Conservation (phyloP, 2,329 filamentous ascomycete species). For the Zymoseptoria pseudotritici region DNA sequence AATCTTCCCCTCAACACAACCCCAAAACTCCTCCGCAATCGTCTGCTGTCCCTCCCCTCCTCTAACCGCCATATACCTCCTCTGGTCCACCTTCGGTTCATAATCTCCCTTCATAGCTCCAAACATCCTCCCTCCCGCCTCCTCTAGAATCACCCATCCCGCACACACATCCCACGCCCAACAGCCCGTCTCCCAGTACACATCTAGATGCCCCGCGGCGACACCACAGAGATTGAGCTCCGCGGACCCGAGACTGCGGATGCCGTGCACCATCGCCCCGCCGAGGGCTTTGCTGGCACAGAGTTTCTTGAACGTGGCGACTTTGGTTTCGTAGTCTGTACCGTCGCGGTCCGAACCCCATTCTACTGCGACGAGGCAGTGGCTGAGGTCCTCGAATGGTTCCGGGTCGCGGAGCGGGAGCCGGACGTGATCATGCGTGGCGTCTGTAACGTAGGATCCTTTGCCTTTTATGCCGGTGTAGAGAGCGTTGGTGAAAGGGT, state of each 20-base stretch:
- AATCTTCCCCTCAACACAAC: conserved; percentile 37
- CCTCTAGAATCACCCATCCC: conserved; percentile 66
- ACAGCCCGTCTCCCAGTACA: conserved; percentile 77
- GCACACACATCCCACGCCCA: conserved; percentile 84
- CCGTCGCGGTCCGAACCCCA: conserved; percentile 63
- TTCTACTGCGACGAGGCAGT: conserved; percentile 61
- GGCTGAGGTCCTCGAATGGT: conserved; percentile 53
- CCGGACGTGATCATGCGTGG: conserved; percentile 25
- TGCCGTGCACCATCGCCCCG: conserved; percentile 68
- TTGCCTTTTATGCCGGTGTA: conserved; percentile 61
- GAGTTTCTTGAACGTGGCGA: conserved; percentile 53
- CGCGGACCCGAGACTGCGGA: conserved; percentile 64
- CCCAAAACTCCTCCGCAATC: conserved; percentile 44
- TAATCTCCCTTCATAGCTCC: conserved; percentile 68
- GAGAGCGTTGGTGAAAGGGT: conserved; percentile 63
- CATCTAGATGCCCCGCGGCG: conserved; percentile 62
- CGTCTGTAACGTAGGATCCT: conserved; percentile 50
- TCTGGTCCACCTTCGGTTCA: conserved; percentile 50
- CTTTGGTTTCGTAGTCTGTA: conserved; percentile 63
- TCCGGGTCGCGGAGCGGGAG: conserved; percentile 44
- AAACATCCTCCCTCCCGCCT: conserved; percentile 67
- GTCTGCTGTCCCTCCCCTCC: conserved; percentile 38
- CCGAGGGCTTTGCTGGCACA: conserved; percentile 50
- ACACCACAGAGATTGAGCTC: conserved; percentile 69
- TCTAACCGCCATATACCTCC: conserved; percentile 48